Base-by-base conservation (phyloP, 176 grass and related monocot genomes). In the Rhipidocladum racemiflorum region DNA sequence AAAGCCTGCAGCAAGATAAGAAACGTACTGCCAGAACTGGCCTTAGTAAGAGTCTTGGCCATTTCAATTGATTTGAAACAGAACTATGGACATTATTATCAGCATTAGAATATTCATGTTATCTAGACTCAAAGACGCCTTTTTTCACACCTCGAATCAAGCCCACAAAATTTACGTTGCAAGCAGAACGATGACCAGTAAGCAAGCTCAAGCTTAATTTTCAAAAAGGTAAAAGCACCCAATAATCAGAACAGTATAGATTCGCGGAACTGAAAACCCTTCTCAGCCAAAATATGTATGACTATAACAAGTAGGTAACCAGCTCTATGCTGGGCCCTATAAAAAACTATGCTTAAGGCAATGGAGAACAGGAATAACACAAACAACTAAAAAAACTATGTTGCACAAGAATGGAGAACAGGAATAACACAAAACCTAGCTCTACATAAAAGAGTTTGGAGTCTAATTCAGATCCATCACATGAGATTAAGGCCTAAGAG, bases 371-470 rank as follows among this genome's bases (percentile, higher is more conserved):
- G 40, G 40, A 42, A 42, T 42, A 42, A 23, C 9, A 56, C 8
- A 56, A 56, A 9, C 42, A 48, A 77, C 45, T 16, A 17, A 45
- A 78, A 64, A 44, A 64, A 34, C 25, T 14, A 70, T n/a, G 53
- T 55, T 6, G 15, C 49, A 51, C 42, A 67, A 81, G 39, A 43
- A 75, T 49, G 29, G 27, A 24, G 5, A 43, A 35, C 18, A 71
- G 39, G 36, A 72, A 88, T 46, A 39, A 71, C 13, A 36, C 32
- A 64, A 49, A 23, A 21, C n/a, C 16, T 42, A 73, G 7, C 70
- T 74, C 60, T 64, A 30, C 45, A 43, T 43, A 48, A 68, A 75
- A 70, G 49, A 71, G 39, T 56, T 70, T 70, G 29, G 35, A 25
- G 53, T n/a, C 53, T 23, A 23, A 55, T 55, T 55, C 53, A 23